phyloP scores from a whole-genome alignment of 371 early-diverging fungal genomes.

The Nosema granulosis region DNA sequence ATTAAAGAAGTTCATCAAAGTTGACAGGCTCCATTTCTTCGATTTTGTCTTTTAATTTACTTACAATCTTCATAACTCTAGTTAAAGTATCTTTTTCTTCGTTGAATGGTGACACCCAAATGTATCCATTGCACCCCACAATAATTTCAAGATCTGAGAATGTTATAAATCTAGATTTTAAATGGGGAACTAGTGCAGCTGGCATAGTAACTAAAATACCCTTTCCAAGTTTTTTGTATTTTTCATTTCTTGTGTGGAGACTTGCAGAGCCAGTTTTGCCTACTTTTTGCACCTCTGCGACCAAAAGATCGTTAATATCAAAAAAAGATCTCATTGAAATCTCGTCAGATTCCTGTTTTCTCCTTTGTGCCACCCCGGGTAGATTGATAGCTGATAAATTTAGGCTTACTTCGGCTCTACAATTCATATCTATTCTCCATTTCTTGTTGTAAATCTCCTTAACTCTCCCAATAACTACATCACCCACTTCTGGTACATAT shows the following conservation, averaged over 20 bases:
- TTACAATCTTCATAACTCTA: not conserved
- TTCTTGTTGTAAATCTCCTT: conserved; percentile 78
- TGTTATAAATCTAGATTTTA: conserved; percentile 46
- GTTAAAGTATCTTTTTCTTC: not conserved
- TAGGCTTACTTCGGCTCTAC: conserved; percentile 78
- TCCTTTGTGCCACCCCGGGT: conserved; percentile 88
- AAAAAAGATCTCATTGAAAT: conserved; percentile 91
- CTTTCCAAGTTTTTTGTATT: conserved; percentile 77
- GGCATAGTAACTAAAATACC: conserved; percentile 60
- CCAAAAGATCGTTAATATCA: conserved; percentile 84
- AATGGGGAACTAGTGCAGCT: conserved; percentile 11
- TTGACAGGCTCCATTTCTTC: not conserved
- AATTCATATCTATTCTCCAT: conserved; percentile 91
- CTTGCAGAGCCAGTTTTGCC: conserved; percentile 79
- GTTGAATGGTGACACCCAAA: conserved; percentile 69
- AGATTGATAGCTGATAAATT: conserved; percentile 85
- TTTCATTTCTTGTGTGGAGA: conserved; percentile 85
- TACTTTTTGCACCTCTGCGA: conserved; percentile 88
- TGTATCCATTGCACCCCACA: conserved; percentile 88
- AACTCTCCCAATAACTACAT: conserved; percentile 91
- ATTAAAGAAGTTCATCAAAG: conserved; percentile 22
- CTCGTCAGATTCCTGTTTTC: conserved; percentile 93
- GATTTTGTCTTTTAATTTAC: conserved; percentile 11
- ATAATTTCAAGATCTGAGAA: conserved; percentile 77
- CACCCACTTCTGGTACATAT: conserved; percentile 86